Percentiles rank a stretch among this genome's conserved stretches.
These are phyloP conservation scores for Beauveria caledonica DNA, from an alignment of 2,329 filamentous ascomycete species.

Conservation along the genomic window DNA sequence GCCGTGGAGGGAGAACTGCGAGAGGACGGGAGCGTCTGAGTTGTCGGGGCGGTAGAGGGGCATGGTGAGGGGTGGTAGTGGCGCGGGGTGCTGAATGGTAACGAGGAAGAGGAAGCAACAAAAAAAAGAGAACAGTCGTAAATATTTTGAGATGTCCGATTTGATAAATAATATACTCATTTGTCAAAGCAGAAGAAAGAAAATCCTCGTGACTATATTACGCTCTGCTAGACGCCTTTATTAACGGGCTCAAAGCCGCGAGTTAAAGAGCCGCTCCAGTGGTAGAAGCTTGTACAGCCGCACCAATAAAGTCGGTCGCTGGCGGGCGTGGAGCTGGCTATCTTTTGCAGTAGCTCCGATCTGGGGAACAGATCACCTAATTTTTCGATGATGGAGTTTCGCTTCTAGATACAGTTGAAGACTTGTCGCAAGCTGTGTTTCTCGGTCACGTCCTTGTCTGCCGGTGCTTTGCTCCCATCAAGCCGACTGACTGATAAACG, in stretches of 20 bases:
- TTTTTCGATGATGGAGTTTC: not conserved
- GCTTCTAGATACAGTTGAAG: too few relatives aligned
- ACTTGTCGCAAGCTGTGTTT: not conserved
- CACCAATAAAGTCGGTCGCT: not conserved
- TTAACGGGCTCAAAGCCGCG: not conserved
- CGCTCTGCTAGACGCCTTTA: not conserved
- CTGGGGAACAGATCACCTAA: not conserved
- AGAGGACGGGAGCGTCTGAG: slow-evolving; percentile 5
- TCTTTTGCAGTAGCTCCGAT: not conserved
- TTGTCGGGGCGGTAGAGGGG: slow-evolving; percentile 8
- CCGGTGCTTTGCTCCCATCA: not conserved
- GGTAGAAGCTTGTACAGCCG: not conserved
- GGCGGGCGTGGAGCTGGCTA: not conserved
- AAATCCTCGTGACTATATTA: too few relatives aligned
- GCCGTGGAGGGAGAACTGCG: slow-evolving; percentile 5
- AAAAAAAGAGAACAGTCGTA: not conserved
- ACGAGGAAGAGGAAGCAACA: not conserved
- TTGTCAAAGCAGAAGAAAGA: too few relatives aligned
- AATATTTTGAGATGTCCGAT: not conserved
- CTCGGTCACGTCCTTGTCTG: not conserved
- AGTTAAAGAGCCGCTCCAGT: slow-evolving; percentile 2
- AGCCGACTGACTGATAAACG: not conserved
- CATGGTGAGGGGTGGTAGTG: not conserved
- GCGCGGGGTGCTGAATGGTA: not conserved
- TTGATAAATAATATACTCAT: not conserved